A percentile compares a stretch with the other conserved stretches of the same genome.
phyloP scores from a whole-genome alignment of 2,329 filamentous ascomycete species.

The Dactylellina drechsleri region DNA sequence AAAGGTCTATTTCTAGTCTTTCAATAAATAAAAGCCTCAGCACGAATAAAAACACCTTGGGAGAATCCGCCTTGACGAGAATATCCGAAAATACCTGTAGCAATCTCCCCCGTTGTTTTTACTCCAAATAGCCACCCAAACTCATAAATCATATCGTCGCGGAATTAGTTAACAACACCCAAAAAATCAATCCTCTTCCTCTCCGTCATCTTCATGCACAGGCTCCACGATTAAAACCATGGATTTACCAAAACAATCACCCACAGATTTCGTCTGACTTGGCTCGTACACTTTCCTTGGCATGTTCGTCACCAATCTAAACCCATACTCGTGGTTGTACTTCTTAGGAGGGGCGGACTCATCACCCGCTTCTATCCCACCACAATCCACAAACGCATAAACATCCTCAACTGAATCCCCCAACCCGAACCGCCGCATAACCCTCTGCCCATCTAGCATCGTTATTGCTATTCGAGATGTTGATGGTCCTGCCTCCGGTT shows the following conservation, averaged over 20 bases:
- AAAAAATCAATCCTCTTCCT: conserved; percentile 62
- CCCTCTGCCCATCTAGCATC: conserved; percentile 74
- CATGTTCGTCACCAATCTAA: conserved; percentile 84
- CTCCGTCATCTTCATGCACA: conserved; percentile 68
- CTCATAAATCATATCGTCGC: neutral
- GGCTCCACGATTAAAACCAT: conserved; percentile 90
- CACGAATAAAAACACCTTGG: no score
- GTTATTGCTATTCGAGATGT: conserved; percentile 69
- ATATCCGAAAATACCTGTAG: no score
- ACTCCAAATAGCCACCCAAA: no score
- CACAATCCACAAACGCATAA: conserved; percentile 96
- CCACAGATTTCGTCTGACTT: conserved; percentile 72
- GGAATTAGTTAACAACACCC: conserved; percentile 1
- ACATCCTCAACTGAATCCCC: conserved; percentile 83
- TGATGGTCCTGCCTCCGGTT: conserved; percentile 73
- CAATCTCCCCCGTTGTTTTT: no score
- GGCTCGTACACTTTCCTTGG: conserved; percentile 83
- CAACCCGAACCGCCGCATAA: conserved; percentile 78
- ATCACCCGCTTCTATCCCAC: conserved; percentile 70
- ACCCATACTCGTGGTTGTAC: conserved; percentile 85
- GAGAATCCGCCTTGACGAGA: no score
- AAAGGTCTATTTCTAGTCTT: no score
- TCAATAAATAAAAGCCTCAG: no score
- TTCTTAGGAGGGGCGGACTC: conserved; percentile 66
- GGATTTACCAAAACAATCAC: conserved; percentile 79